Evolutionary conservation across 192 early-diverging fungal genomes (phyloP).

Genomic region (Gryganskiella cystojenkinii): DNA sequence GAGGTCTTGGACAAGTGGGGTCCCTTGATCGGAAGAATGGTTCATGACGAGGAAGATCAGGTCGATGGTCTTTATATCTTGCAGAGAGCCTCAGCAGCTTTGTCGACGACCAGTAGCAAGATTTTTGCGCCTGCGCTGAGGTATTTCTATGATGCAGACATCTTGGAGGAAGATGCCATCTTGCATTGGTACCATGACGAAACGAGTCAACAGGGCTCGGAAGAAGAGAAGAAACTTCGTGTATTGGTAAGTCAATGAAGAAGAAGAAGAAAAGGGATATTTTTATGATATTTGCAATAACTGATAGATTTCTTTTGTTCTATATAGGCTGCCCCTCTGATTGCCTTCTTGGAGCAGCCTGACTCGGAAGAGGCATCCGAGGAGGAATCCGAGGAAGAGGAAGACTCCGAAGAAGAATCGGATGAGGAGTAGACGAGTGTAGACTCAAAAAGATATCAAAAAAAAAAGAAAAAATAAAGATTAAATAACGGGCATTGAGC

Average conservation of each 20-base stretch:
- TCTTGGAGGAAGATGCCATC: constrained; percentile 86
- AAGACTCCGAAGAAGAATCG: constrained; percentile 20
- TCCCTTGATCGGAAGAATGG: constrained; percentile 73
- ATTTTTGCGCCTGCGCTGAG: constrained; percentile 71
- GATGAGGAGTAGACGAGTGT: constrained; percentile 22
- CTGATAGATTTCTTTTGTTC: not conserved
- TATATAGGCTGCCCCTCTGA: constrained; percentile 36
- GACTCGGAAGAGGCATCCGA: constrained; percentile 30
- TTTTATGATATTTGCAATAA: not conserved
- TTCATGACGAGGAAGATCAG: constrained; percentile 78
- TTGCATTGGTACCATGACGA: constrained; percentile 77
- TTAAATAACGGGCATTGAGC: no score
- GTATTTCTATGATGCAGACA: constrained; percentile 80
- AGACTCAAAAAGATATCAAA: not conserved
- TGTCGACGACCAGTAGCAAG: constrained; percentile 30
- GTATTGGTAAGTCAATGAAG: constrained; percentile 59
- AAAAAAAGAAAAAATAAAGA: not conserved
- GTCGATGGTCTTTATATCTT: constrained; percentile 68
- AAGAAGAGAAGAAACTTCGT: constrained; percentile 56
- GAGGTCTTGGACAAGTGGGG: constrained; percentile 74
- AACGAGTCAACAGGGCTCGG: constrained; percentile 52
- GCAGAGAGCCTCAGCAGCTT: constrained; percentile 36
- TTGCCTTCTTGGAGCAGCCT: constrained; percentile 33
- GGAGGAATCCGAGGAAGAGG: constrained; percentile 25
- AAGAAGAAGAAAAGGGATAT: not conserved